Conservation (phyloP, 1,284 basidiomycete genomes). For the Cryptococcus jaspeensis region DNA sequence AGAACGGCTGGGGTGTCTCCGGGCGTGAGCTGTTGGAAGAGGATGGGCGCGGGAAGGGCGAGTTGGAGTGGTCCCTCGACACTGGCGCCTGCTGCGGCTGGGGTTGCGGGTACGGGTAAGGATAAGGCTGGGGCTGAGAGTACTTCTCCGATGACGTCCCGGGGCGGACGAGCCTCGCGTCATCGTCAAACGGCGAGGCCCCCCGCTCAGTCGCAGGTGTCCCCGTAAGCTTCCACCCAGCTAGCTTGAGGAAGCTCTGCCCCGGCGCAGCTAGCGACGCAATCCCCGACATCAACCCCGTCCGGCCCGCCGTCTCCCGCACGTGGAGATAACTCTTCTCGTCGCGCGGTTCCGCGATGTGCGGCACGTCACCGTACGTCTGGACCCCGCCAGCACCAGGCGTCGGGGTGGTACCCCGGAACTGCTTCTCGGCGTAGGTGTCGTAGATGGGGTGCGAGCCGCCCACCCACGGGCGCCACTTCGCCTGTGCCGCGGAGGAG, state of each 20-base stretch:
- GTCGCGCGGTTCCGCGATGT: slow-evolving; percentile 15
- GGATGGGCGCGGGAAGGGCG: not conserved
- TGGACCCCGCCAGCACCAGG: not conserved
- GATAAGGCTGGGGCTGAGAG: not conserved
- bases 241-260: slow-evolving; percentile 33
- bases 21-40: not conserved
- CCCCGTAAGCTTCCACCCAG: slow-evolving; percentile 14
- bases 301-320: slow-evolving; percentile 15
- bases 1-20: slow-evolving; percentile 27
- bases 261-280: slow-evolving; percentile 36
- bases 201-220: not conserved
- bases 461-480: slow-evolving; percentile 21
- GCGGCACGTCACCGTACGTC: slow-evolving; percentile 6
- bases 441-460: slow-evolving; percentile 35
- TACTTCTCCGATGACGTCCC: slow-evolving; percentile 29
- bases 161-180: slow-evolving; percentile 12
- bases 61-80: not conserved
- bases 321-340: slow-evolving; percentile 25
- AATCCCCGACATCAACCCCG: slow-evolving; percentile 26
- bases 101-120: not conserved
- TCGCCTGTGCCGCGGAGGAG: not conserved
- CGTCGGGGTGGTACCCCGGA: slow-evolving; percentile 23
- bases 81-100: no score
- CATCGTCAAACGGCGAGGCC: not conserved
- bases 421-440: slow-evolving; percentile 29